Percentiles rank a stretch among this genome's conserved stretches.
Conservation (phyloP, 495 filamentous ascomycete species). For the Physcia stellaris region DNA sequence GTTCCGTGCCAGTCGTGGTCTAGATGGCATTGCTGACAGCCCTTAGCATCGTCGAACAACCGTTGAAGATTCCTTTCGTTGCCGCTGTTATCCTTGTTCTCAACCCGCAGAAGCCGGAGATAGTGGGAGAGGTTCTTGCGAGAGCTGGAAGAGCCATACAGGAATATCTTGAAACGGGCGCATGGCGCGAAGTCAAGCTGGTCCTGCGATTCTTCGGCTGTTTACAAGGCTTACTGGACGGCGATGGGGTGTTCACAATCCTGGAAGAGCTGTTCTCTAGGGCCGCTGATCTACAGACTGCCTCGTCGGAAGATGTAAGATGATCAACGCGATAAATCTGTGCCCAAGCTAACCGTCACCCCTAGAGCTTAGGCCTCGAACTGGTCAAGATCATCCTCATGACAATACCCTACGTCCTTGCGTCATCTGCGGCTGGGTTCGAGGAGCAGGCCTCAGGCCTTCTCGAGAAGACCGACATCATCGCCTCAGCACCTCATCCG, state of each 20-base stretch:
- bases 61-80: conserved; percentile 89
- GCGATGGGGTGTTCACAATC: conserved; percentile 72
- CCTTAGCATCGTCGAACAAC: conserved; percentile 62
- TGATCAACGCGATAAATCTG: not conserved
- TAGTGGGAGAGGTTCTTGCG: conserved; percentile 51
- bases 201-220: conserved; percentile 75
- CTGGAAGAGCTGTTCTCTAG: conserved; percentile 73
- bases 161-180: conserved; percentile 48
- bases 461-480: conserved; percentile 87
- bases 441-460: conserved; percentile 57
- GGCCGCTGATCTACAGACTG: conserved; percentile 79
- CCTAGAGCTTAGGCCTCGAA: conserved; percentile 55
- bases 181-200: conserved; percentile 86
- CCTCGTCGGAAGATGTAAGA: conserved; percentile 78
- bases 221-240: conserved; percentile 64
- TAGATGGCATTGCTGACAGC: not conserved
- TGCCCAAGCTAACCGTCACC: conserved; percentile 13
- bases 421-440: conserved; percentile 48
- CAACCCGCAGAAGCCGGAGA: conserved; percentile 60
- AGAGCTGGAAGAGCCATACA: conserved; percentile 45
- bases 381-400: conserved; percentile 91
- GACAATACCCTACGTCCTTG: conserved; percentile 82
- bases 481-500: conserved; percentile 69
- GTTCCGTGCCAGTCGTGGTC: conserved; percentile 14
- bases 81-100: conserved; percentile 64